Evolutionary conservation across 1,284 basidiomycete species (phyloP).

Genomic region (Tremellales sp.): DNA sequence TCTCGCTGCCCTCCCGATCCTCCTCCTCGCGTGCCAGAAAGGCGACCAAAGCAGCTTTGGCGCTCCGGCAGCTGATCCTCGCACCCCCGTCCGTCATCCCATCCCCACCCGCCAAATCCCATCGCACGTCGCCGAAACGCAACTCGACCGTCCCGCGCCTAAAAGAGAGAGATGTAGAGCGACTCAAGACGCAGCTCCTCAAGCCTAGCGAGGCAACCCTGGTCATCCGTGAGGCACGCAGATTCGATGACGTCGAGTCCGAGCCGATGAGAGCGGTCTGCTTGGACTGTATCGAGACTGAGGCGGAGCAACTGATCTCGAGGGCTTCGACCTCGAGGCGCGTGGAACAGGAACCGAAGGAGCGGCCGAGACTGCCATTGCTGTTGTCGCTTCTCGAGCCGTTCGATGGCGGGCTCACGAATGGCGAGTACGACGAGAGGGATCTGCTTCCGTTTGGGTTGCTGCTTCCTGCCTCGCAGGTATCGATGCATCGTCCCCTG

Average conservation of each 20-base stretch:
- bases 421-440: not conserved
- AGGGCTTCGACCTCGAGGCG: slow-evolving; percentile 5
- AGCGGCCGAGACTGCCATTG: slow-evolving; percentile 11
- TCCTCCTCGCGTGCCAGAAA: slow-evolving; percentile 4
- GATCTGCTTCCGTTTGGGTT: slow-evolving; percentile 12
- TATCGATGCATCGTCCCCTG: slow-evolving; percentile 15
- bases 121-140: not conserved
- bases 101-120: slow-evolving; percentile 1
- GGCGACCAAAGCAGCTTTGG: slow-evolving; percentile 16
- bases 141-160: slow-evolving; percentile 5
- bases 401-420: no score
- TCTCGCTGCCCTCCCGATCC: no score
- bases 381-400: slow-evolving; percentile 13
- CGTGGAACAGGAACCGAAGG: not conserved
- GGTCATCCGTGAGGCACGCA: slow-evolving; percentile 14
- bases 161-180: slow-evolving; percentile 16
- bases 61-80: slow-evolving; percentile 15
- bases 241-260: slow-evolving; percentile 4
- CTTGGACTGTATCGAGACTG: slow-evolving; percentile 12
- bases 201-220: slow-evolving; percentile 13
- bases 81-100: slow-evolving; percentile 4
- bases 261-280: slow-evolving; percentile 18
- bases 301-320: slow-evolving; percentile 11
- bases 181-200: slow-evolving; percentile 16
- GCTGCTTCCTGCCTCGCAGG: slow-evolving; percentile 14